Conservation (phyloP, 2,329 filamentous ascomycete species). For the Periconia sp. region DNA sequence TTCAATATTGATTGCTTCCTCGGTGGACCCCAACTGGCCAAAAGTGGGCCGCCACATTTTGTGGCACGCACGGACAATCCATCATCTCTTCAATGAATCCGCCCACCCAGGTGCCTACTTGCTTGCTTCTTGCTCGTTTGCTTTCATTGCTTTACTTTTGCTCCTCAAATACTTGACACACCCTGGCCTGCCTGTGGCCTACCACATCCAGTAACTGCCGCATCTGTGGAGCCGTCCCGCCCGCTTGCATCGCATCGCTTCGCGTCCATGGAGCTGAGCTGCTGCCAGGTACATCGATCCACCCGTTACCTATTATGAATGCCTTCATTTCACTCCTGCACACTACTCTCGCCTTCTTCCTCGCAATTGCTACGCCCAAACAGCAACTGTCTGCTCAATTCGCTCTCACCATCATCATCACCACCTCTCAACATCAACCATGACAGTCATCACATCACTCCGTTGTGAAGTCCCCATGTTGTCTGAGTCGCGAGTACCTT, state of each 20-base stretch:
- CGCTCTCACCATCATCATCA: not conserved
- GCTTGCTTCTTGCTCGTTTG: no score
- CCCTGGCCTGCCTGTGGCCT: no score
- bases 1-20: no score
- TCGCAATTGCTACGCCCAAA: not conserved
- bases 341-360: no score
- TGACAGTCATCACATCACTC: not conserved
- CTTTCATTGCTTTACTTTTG: no score
- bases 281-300: not conserved
- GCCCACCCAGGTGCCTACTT: no score
- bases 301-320: not conserved
- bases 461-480: not conserved
- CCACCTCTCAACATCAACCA: not conserved
- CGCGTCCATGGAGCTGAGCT: not conserved
- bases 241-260: not conserved
- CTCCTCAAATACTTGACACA: no score
- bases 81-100: no score
- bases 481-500: not conserved
- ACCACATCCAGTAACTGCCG: no score
- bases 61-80: no score
- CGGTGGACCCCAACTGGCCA: no score
- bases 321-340: not conserved
- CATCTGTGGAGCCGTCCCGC: not conserved
- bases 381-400: not conserved
- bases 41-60: no score